Evolutionary conservation across 331 rosid species (phyloP), one percentile per base, ranked within the genome.

Genomic region (Arachis monticola): DNA sequence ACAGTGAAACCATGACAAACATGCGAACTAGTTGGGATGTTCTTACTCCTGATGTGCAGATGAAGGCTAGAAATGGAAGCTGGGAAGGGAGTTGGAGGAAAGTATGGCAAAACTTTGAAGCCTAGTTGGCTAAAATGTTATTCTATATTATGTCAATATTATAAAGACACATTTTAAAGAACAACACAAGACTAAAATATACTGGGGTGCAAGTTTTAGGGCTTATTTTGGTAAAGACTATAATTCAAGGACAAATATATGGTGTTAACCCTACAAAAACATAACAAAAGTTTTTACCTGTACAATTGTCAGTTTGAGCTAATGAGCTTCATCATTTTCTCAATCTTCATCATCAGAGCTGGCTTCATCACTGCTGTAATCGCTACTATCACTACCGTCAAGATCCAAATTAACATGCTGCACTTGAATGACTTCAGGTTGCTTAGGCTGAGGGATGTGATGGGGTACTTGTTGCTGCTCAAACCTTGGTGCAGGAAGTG

Each of bases 371-470:
- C 93, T 86, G 57, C 91, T 91, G 81, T 91, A 93, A 82, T 88
- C 98, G 78, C 98, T 93, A 60, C 91, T 91, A 69, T 89, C 94
- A 73, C 87, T 90, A 7, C 89, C 97, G 73, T 89, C 98, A 47
- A 84, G 88, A 85, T 93, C 98, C 88, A 93, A 82, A 80, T 89
- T 87, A 79, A 93, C 98, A 6, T 64, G 96, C 68, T 82, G 91
- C 81, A 91, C 98, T 77, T 93, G 98, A 82, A 93, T 93, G 41
- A 93, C 78, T 73, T 85, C 97, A 8, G 87, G 87, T 11, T 80
- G 85, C 77, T 78, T 93, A 73, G 84, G 91, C 52, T 60, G 93
- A 80, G 86, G 88, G 74, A 80, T 75, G 41, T 69, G 87, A 17
- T 88, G 85, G n/a, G 83, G 90, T 58, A 83, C 10, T 57, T 77